phyloP scores from a whole-genome alignment of 306 rosid genomes.

The Begonia fuchsioides region DNA sequence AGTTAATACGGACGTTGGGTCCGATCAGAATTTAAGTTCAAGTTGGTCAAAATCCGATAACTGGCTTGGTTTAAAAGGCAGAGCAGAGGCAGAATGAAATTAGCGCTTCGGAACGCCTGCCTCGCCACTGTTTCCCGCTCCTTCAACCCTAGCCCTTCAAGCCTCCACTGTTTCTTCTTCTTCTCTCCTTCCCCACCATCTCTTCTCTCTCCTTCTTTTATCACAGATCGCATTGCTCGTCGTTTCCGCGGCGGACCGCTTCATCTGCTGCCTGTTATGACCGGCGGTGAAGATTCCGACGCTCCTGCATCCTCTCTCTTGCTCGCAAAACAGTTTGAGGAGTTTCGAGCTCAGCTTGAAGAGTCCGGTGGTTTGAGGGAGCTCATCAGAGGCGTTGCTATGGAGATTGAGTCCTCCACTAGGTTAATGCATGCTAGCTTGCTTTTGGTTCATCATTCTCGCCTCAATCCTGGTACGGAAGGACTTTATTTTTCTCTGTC shows the following conservation, averaged over 20 bases:
- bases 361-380: slow-evolving; percentile 61
- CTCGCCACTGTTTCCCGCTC: slow-evolving; percentile 19
- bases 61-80: too few species aligned
- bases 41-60: too few species aligned
- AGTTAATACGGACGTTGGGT: too few species aligned
- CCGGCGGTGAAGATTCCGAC: slow-evolving; percentile 25
- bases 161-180: neutral
- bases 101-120: slow-evolving; percentile 47
- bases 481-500: neutral
- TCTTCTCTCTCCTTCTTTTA: slow-evolving; percentile 1
- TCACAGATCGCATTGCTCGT: slow-evolving; percentile 6
- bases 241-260: slow-evolving; percentile 11
- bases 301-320: slow-evolving; percentile 19
- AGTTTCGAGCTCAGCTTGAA: slow-evolving; percentile 50
- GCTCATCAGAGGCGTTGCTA: slow-evolving; percentile 57
- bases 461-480: slow-evolving; percentile 55
- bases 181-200: slow-evolving; percentile 3
- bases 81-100: slow-evolving; percentile 16
- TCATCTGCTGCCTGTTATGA: slow-evolving; percentile 25
- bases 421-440: slow-evolving; percentile 58
- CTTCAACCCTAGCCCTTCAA: slow-evolving; percentile 31
- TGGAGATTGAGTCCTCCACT: slow-evolving; percentile 66
- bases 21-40: too few species aligned
- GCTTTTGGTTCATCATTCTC: slow-evolving; percentile 82
- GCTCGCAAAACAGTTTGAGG: slow-evolving; percentile 67